phyloP scores from a whole-genome alignment of 495 filamentous ascomycete genomes.

The Neohortaea acidophila region DNA sequence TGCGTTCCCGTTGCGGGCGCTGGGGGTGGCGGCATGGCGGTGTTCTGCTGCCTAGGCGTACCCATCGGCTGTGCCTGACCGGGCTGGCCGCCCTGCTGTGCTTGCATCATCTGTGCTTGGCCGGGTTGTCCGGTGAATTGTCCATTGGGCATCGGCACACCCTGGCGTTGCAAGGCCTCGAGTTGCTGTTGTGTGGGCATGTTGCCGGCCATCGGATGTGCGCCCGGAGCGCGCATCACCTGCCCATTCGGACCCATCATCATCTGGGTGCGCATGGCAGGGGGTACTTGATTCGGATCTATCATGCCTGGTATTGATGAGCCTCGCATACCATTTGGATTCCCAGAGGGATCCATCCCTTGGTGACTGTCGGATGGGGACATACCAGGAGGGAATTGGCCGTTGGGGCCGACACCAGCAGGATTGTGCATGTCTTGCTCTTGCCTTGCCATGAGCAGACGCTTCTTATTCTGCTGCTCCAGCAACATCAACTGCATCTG shows the following conservation, averaged over 20 bases:
- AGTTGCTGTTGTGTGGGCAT: slow-evolving; percentile 48
- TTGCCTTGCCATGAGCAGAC: slow-evolving; percentile 90
- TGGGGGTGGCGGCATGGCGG: slow-evolving; percentile 77
- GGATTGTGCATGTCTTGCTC: slow-evolving; percentile 62
- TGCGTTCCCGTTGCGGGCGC: slow-evolving; percentile 52
- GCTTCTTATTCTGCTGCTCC: slow-evolving; percentile 96
- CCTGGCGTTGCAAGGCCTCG: slow-evolving; percentile 26
- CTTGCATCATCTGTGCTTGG: slow-evolving; percentile 32
- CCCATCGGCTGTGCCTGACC: slow-evolving; percentile 3
- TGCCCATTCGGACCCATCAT: slow-evolving; percentile 42
- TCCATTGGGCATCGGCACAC: slow-evolving; percentile 34
- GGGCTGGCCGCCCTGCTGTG: slow-evolving; percentile 33
- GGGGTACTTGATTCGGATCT: slow-evolving; percentile 37
- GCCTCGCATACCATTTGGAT: slow-evolving; percentile 75
- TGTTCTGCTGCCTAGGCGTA: slow-evolving; percentile 55
- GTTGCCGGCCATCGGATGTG: slow-evolving; percentile 48
- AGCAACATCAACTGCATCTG: slow-evolving; percentile 99
- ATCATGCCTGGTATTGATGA: slow-evolving; percentile 74
- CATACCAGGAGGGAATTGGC: slow-evolving; percentile 45
- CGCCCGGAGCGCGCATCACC: slow-evolving; percentile 67
- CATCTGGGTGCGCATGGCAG: slow-evolving; percentile 34
- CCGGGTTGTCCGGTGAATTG: slow-evolving; percentile 14
- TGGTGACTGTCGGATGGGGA: slow-evolving; percentile 64
- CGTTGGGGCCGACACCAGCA: slow-evolving; percentile 43
- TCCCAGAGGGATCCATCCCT: slow-evolving; percentile 63